A percentile compares a stretch with the other conserved stretches of the same genome.
phyloP scores from a whole-genome alignment of 2,329 filamentous ascomycete species.

The Fusarium sp. region DNA sequence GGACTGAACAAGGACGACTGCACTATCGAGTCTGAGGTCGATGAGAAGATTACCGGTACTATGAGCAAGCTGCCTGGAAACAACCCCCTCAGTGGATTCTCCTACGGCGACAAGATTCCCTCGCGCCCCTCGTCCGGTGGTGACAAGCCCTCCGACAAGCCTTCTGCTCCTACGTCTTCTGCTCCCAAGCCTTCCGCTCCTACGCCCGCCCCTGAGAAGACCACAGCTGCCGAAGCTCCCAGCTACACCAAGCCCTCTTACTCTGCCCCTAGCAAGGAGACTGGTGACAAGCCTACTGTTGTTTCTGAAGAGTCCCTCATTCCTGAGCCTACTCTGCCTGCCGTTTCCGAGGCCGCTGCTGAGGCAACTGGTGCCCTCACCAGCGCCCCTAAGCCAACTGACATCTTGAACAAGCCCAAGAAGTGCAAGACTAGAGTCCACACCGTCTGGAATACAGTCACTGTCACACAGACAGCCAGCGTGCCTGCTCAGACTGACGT shows the following conservation, averaged over 20 bases:
- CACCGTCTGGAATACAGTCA: constrained; percentile 62
- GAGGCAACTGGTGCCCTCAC: constrained; percentile 21
- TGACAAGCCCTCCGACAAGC: constrained; percentile 27
- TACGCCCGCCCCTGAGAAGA: constrained; percentile 24
- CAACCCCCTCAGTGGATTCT: constrained; percentile 67
- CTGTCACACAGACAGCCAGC: constrained; percentile 54
- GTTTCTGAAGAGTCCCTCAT: constrained; percentile 11
- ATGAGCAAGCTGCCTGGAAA: constrained; percentile 66
- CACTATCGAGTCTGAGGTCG: constrained; percentile 61
- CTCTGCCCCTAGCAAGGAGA: not conserved
- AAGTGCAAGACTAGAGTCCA: constrained; percentile 49
- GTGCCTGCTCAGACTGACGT: constrained; percentile 36
- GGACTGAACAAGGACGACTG: constrained; percentile 66
- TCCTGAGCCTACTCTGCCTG: constrained; percentile 19
- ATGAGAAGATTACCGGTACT: constrained; percentile 60
- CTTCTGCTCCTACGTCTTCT: constrained; percentile 6
- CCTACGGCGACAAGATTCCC: constrained; percentile 53
- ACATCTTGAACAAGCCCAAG: constrained; percentile 38
- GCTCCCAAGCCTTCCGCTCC: constrained; percentile 23
- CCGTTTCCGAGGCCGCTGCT: constrained; percentile 38
- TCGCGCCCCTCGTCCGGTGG: constrained; percentile 15
- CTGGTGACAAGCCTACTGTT: constrained; percentile 10
- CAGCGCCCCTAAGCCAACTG: constrained; percentile 32
- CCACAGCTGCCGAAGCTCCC: constrained; percentile 21
- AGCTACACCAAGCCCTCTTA: constrained; percentile 25